Evolutionary conservation across 768 basidiomycete genomes (phyloP).

Genomic region (Boletus insuetus): DNA sequence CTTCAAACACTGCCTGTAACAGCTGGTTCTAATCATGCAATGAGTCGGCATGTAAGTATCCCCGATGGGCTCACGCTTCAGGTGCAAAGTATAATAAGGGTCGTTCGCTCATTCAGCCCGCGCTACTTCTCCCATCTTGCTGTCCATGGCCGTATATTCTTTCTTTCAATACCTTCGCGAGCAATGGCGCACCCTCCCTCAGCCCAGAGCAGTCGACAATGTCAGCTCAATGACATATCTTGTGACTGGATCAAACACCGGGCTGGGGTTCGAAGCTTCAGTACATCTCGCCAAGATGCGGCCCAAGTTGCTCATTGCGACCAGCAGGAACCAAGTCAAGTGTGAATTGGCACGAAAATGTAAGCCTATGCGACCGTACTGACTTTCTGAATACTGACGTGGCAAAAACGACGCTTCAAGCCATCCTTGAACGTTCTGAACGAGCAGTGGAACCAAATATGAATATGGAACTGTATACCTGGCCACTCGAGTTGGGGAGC

Average conservation of each 20-base stretch:
- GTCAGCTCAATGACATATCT: slow-evolving; percentile 48
- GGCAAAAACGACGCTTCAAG: slow-evolving; percentile 1
- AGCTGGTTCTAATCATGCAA: too few species aligned
- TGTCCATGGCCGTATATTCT: slow-evolving; percentile 13
- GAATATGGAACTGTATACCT: slow-evolving; percentile 24
- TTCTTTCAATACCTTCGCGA: slow-evolving; percentile 19
- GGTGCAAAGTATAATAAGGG: too few species aligned
- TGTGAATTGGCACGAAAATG: slow-evolving; percentile 22
- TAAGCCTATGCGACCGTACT: background rate
- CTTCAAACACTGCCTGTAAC: too few species aligned
- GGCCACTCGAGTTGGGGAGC: slow-evolving; percentile 34
- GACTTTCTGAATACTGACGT: background rate
- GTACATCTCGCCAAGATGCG: slow-evolving; percentile 32
- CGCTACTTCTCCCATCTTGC: too few species aligned
- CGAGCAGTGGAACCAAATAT: slow-evolving; percentile 4
- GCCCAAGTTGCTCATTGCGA: slow-evolving; percentile 33
- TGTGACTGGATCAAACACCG: slow-evolving; percentile 51
- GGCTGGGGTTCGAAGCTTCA: slow-evolving; percentile 29
- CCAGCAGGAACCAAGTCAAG: slow-evolving; percentile 31
- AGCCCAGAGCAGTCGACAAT: slow-evolving; percentile 22
- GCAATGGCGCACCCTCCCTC: slow-evolving; percentile 23
- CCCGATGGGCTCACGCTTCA: too few species aligned
- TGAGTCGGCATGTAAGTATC: too few species aligned
- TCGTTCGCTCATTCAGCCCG: too few species aligned
- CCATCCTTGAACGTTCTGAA: slow-evolving; percentile 18